phyloP scores from a whole-genome alignment of 495 filamentous ascomycete species.

The Staphylotrichum longicolle region DNA sequence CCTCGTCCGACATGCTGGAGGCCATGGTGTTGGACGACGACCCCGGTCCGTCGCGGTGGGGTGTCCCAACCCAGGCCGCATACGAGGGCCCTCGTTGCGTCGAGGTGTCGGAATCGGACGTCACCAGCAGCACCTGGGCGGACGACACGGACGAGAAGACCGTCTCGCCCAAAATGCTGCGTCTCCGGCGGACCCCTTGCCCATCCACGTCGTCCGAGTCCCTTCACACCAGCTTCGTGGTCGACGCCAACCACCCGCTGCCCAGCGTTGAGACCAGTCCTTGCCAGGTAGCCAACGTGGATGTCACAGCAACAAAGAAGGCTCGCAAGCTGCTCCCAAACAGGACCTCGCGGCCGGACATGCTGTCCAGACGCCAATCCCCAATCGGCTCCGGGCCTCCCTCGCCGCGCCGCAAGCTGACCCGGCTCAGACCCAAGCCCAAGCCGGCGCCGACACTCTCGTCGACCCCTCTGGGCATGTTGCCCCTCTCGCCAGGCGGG shows the following conservation, averaged over 20 bases:
- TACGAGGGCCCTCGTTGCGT: neutral
- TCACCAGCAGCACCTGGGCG: neutral
- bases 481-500: too few relatives aligned
- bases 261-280: neutral
- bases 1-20: conserved; percentile 22
- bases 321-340: conserved; percentile 37
- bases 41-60: neutral
- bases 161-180: conserved; percentile 41
- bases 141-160: conserved; percentile 19
- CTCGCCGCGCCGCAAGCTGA: conserved; percentile 13
- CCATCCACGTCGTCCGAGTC: conserved; percentile 38
- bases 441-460: neutral
- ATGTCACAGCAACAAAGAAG: conserved; percentile 12
- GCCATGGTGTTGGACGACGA: conserved; percentile 21
- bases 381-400: neutral
- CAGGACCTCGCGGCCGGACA: conserved; percentile 1
- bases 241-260: conserved; percentile 20
- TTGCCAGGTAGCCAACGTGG: neutral
- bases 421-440: conserved; percentile 2
- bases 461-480: too few relatives aligned
- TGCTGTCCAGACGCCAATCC: neutral
- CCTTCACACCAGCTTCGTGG: conserved; percentile 28
- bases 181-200: conserved; percentile 34
- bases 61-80: neutral
- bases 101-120: conserved; percentile 4